Evolutionary conservation across 2,329 filamentous ascomycete species (phyloP).

Genomic region (Coniochaeta hoffmannii): DNA sequence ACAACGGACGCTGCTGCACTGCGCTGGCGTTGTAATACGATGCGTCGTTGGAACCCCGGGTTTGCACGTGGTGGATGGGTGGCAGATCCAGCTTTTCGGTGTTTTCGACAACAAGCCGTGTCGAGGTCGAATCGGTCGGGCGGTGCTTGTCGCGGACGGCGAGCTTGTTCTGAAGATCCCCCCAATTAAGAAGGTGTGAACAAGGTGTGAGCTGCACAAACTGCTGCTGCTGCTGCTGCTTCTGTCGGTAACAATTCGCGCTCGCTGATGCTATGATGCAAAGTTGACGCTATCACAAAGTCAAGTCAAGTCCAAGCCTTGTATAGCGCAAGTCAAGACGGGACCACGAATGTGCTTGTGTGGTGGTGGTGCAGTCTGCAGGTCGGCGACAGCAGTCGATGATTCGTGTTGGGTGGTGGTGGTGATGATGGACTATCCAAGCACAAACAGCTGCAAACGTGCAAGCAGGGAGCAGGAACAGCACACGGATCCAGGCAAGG

Average conservation of each 20-base stretch:
- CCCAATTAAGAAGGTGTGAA: no score
- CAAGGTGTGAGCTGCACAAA: no score
- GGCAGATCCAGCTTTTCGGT: constrained; percentile 94
- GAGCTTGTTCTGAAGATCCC: not conserved
- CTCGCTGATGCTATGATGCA: no score
- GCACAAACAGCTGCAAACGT: not conserved
- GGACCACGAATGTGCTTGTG: no score
- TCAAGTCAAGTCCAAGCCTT: no score
- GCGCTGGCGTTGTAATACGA: constrained; percentile 63
- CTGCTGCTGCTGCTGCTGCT: no score
- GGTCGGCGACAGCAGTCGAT: not conserved
- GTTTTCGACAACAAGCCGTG: constrained; percentile 25
- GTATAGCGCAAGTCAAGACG: no score
- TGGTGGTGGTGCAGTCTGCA: not conserved
- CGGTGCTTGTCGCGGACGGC: not conserved
- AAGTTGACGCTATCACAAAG: no score
- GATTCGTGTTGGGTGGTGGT: not conserved
- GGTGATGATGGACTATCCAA: not conserved
- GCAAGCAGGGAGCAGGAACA: not conserved
- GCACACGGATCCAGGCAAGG: not conserved
- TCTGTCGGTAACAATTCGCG: no score
- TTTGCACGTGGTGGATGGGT: constrained; percentile 75
- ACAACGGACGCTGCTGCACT: constrained; percentile 52
- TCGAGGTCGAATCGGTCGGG: constrained; percentile 16
- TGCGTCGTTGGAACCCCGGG: constrained; percentile 67